phyloP scores from a whole-genome alignment of 2,329 filamentous ascomycete species.

The Pseudopithomyces chartarum region DNA sequence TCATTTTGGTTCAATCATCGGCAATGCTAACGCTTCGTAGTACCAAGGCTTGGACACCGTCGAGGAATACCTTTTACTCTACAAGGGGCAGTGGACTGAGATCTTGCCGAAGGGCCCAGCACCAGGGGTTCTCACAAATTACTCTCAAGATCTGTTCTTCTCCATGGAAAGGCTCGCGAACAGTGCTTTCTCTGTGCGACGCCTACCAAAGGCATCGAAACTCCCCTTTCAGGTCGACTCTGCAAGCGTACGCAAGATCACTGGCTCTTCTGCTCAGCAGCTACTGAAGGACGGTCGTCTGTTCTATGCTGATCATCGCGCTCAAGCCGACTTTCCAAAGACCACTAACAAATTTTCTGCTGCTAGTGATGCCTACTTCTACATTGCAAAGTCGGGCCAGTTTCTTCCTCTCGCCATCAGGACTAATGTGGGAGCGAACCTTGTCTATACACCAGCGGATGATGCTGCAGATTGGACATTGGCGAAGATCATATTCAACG shows the following conservation, averaged over 20 bases:
- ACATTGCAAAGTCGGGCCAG: slow-evolving; percentile 48
- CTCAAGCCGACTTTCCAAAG: slow-evolving; percentile 36
- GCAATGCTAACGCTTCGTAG: background rate
- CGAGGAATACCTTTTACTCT: slow-evolving; percentile 1
- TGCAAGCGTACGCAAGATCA: background rate
- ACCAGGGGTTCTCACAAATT: slow-evolving; percentile 17
- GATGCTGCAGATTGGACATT: slow-evolving; percentile 54
- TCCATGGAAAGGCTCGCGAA: slow-evolving; percentile 17
- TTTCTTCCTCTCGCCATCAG: slow-evolving; percentile 57
- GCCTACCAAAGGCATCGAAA: slow-evolving; percentile 6
- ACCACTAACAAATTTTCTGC: slow-evolving; percentile 43
- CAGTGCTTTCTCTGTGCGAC: slow-evolving; percentile 11
- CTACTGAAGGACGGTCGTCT: slow-evolving; percentile 48
- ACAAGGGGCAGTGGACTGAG: slow-evolving; percentile 5
- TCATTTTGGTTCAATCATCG: background rate
- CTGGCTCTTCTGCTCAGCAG: slow-evolving; percentile 25
- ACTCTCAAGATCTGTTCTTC: slow-evolving; percentile 18
- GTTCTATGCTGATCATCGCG: slow-evolving; percentile 51
- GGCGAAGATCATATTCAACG: slow-evolving; percentile 57
- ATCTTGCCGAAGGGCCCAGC: slow-evolving; percentile 1
- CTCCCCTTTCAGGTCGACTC: slow-evolving; percentile 9
- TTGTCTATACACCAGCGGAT: slow-evolving; percentile 56
- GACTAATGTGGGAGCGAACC: slow-evolving; percentile 49
- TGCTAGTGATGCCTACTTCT: slow-evolving; percentile 56
- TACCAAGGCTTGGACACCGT: slow-evolving; percentile 2